Percentiles rank a stretch among this genome's conserved stretches.
Evolutionary conservation across 2,329 filamentous ascomycete species (phyloP).

Genomic region (Venturia nashicola): DNA sequence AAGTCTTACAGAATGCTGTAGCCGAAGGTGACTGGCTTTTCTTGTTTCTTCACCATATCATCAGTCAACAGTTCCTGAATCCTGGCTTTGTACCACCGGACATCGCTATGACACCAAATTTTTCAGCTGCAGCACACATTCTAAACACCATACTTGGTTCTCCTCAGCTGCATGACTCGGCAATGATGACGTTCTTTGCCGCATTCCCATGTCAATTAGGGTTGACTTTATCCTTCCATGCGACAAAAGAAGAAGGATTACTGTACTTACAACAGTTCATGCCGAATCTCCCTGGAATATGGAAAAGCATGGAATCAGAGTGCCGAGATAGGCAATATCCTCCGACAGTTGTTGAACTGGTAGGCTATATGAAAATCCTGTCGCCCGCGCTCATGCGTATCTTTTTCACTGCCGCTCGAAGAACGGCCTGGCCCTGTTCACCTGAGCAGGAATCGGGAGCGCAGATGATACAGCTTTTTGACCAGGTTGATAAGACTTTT

Average conservation of each 20-base stretch:
- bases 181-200: slow-evolving; percentile 2
- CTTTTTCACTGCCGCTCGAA: slow-evolving; percentile 4
- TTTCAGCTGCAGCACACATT: slow-evolving; percentile 4
- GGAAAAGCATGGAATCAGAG: neutral
- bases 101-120: neutral
- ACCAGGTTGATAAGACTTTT: neutral
- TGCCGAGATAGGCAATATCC: slow-evolving; percentile 2
- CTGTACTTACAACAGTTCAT: neutral
- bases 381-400: slow-evolving; percentile 5
- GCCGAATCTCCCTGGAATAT: neutral
- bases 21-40: neutral
- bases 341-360: slow-evolving; percentile 1
- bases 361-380: neutral
- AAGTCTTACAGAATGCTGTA: neutral
- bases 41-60: slow-evolving; percentile 9
- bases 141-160: slow-evolving; percentile 26
- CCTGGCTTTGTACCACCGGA: slow-evolving; percentile 17
- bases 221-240: neutral
- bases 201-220: slow-evolving; percentile 1
- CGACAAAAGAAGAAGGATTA: neutral
- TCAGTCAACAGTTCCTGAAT: slow-evolving; percentile 17
- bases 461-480: neutral
- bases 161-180: slow-evolving; percentile 15
- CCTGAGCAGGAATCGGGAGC: neutral
- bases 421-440: neutral